phyloP scores from a whole-genome alignment of 306 rosid species.

The Inga oerstediana region DNA sequence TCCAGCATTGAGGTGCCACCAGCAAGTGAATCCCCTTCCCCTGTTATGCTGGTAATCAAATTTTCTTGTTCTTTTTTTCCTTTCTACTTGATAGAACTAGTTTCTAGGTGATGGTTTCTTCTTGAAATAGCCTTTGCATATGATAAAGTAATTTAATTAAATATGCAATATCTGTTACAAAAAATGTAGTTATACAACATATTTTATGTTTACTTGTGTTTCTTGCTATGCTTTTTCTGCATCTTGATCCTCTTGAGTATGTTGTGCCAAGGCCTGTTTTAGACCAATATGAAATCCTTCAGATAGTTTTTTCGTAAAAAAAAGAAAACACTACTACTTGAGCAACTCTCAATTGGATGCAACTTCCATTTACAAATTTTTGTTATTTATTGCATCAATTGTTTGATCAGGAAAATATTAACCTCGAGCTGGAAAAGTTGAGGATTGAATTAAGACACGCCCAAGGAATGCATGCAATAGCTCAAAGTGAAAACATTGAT shows the following conservation, averaged over 20 bases:
- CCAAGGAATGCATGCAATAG: constrained; percentile 86
- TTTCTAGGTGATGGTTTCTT: constrained; percentile 14
- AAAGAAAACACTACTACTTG: constrained; percentile 8
- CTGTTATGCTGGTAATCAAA: constrained; percentile 63
- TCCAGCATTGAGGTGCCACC: constrained; percentile 37
- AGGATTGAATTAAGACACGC: constrained; percentile 89
- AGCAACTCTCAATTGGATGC: background rate
- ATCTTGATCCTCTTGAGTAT: background rate
- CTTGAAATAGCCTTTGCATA: constrained; percentile 10
- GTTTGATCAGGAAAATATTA: constrained; percentile 58
- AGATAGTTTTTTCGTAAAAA: background rate
- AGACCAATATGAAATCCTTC: background rate
- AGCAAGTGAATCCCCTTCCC: constrained; percentile 41
- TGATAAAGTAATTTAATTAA: background rate
- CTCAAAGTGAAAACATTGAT: constrained; percentile 76
- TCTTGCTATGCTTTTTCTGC: constrained; percentile 17
- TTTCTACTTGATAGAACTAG: constrained; percentile 25
- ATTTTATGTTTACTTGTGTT: constrained; percentile 27
- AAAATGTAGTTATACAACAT: background rate
- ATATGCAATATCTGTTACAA: background rate
- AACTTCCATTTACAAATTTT: constrained; percentile 24
- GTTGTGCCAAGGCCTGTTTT: background rate
- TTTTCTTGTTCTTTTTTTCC: background rate
- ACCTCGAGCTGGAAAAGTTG: constrained; percentile 82
- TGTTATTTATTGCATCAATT: constrained; percentile 26